A percentile compares a stretch with the other conserved stretches of the same genome.
Conservation (phyloP, 2,329 filamentous ascomycete genomes). For the Colletotrichum brevisporum region DNA sequence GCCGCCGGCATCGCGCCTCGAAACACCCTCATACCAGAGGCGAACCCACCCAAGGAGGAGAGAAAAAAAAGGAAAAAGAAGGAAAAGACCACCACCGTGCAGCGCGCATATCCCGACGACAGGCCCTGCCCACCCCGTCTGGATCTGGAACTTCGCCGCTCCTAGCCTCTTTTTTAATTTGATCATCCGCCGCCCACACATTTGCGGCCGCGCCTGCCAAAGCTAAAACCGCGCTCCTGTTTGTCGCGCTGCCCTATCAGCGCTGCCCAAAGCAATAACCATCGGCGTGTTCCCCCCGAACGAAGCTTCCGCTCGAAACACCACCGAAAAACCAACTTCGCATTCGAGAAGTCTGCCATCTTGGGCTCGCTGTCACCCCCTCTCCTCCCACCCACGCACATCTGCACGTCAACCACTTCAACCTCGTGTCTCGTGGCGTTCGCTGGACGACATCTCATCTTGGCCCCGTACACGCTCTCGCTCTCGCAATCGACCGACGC, state of each 20-base stretch:
- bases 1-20: constrained; percentile 7
- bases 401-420: constrained; percentile 9
- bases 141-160: constrained; percentile 38
- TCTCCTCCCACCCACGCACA: background rate
- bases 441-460: constrained; percentile 40
- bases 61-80: too few relatives aligned
- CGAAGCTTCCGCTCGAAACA: constrained; percentile 40
- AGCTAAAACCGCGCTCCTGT: constrained; percentile 38
- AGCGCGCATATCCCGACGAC: too few relatives aligned
- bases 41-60: background rate
- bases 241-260: constrained; percentile 35
- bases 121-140: constrained; percentile 21
- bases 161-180: constrained; percentile 39
- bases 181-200: constrained; percentile 37
- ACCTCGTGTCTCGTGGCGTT: constrained; percentile 35
- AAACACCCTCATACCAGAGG: constrained; percentile 7
- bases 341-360: constrained; percentile 40
- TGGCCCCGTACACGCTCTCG: constrained; percentile 15
- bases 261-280: constrained; percentile 33
- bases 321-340: constrained; percentile 35
- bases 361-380: constrained; percentile 18
- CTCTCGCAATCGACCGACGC: background rate
- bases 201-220: constrained; percentile 37
- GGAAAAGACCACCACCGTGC: too few relatives aligned
- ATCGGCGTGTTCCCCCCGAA: constrained; percentile 21